These are phyloP conservation scores for Zymoseptoria tritici DNA, from an alignment of 2,329 filamentous ascomycete species.

Conservation along the genomic window DNA sequence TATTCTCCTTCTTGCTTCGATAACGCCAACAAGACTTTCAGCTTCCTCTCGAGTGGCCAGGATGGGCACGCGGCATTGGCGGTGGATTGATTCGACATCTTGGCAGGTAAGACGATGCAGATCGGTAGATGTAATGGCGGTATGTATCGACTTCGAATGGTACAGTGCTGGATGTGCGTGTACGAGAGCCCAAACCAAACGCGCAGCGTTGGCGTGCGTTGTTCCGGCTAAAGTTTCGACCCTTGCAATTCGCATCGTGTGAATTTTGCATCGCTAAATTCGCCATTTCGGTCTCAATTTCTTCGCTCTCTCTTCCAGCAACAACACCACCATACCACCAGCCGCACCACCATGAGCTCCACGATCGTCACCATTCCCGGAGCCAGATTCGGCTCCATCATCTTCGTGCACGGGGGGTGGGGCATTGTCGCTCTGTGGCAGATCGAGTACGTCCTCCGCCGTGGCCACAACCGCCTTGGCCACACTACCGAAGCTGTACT, in stretches of 20 bases:
- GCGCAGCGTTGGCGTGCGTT: no score
- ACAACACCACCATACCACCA: background rate
- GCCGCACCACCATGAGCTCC: background rate
- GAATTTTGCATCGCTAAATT: background rate
- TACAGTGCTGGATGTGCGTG: background rate
- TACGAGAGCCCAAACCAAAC: background rate
- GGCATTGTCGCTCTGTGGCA: no score
- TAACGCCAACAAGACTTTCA: background rate
- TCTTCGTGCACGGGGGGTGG: background rate
- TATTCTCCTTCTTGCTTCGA: background rate
- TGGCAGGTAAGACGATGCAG: background rate
- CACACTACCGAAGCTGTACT: background rate
- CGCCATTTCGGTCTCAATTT: background rate
- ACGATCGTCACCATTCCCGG: background rate
- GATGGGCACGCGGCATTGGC: background rate
- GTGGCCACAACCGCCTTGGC: no score
- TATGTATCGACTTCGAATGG: background rate
- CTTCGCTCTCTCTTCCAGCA: background rate
- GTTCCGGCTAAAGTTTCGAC: background rate
- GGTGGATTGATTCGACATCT: background rate
- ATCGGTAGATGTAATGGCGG: background rate
- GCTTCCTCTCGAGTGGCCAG: background rate
- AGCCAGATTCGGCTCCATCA: background rate
- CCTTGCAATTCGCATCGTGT: background rate
- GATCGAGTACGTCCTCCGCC: no score